A percentile compares a stretch with the other conserved stretches of the same genome.
phyloP scores from a whole-genome alignment of 2,329 filamentous ascomycete genomes.

The Pseudogymnoascus sp. region DNA sequence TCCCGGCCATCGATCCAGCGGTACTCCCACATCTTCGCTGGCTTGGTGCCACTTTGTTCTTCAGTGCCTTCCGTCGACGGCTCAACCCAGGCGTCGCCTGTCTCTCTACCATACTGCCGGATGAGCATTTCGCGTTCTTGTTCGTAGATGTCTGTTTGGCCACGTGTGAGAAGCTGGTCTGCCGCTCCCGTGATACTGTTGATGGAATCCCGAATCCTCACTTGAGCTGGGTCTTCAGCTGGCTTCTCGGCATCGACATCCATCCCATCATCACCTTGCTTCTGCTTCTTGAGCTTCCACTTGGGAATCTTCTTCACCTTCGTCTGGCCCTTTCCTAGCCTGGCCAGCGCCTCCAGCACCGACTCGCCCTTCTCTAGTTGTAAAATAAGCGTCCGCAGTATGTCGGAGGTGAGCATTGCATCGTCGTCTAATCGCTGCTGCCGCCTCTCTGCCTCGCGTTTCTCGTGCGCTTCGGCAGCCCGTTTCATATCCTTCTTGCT shows the following conservation, averaged over 20 bases:
- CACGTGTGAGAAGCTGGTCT: conserved; percentile 74
- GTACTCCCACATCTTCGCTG: conserved; percentile 69
- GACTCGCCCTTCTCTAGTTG: conserved; percentile 76
- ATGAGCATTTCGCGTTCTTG: conserved; percentile 75
- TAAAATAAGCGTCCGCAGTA: conserved; percentile 65
- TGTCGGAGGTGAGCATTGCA: conserved; percentile 61
- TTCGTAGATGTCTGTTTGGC: conserved; percentile 87
- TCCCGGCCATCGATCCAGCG: conserved; percentile 86
- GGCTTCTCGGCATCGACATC: conserved; percentile 56
- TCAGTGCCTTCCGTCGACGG: conserved; percentile 32
- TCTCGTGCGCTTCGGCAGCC: conserved; percentile 80
- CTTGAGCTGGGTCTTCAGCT: conserved; percentile 61
- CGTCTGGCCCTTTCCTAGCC: conserved; percentile 62
- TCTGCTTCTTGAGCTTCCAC: conserved; percentile 64
- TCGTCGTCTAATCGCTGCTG: conserved; percentile 68
- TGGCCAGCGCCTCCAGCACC: conserved; percentile 75
- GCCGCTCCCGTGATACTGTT: conserved; percentile 81
- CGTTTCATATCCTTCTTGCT: conserved; percentile 90
- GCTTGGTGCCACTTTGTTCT: conserved; percentile 20
- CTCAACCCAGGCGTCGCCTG: conserved; percentile 76
- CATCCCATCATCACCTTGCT: conserved; percentile 51
- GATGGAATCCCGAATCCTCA: conserved; percentile 63
- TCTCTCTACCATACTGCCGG: conserved; percentile 75
- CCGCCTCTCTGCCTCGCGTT: conserved; percentile 68
- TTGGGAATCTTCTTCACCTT: conserved; percentile 54